Base-by-base conservation (phyloP, 176 grass and related monocot species). In the Lolium rigidum region DNA sequence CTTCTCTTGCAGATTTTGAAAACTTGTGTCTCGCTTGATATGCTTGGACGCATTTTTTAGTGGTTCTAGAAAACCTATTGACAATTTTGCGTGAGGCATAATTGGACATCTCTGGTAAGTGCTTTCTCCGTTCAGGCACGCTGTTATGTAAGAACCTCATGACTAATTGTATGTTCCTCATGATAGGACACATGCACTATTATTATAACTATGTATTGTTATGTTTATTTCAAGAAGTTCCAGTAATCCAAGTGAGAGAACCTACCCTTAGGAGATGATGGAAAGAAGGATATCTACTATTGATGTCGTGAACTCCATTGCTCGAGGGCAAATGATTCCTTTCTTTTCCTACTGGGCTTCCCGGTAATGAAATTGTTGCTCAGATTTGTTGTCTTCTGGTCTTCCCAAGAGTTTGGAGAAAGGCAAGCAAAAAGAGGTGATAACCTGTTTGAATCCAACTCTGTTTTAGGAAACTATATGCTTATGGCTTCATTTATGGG, bases 241-340 rank as follows among this genome's bases (percentile, higher is more conserved):
- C 61, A 99, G 96, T 75, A 99, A 99, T 73, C 97, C 97, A 6
- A 96, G 97, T 80, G 97, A 99, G 90, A 96, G 97, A 89, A 99
- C 97, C 56, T 99, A 99, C 79, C 94, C 97, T 89, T 31, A 31
- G 28, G 97, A 99, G 88, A 99, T 99, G 97, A 99, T 99, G 56
- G 94, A 99, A 84, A 99, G 94, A 47, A 94, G 94, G 31, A 96
- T 99, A 86, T 99, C 97, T 46, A 99, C 97, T 70, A 99, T 99
- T 67, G 97, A 99, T 90, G 97, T 99, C 83, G 96, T 99, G 94
- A 99, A 99, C 80, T 99, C 97, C 37, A 99, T 99, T 91, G 97
- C 97, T 88, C 82, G 97, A 88, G 97, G 97, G 14, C 97, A 96
- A 87, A 99, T 96, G 76, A 99, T 99, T 89, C 97, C 39, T 41